These are phyloP conservation scores for Pythium volutum DNA, from an alignment of 352 stramenopile genomes.

Conservation along the genomic window DNA sequence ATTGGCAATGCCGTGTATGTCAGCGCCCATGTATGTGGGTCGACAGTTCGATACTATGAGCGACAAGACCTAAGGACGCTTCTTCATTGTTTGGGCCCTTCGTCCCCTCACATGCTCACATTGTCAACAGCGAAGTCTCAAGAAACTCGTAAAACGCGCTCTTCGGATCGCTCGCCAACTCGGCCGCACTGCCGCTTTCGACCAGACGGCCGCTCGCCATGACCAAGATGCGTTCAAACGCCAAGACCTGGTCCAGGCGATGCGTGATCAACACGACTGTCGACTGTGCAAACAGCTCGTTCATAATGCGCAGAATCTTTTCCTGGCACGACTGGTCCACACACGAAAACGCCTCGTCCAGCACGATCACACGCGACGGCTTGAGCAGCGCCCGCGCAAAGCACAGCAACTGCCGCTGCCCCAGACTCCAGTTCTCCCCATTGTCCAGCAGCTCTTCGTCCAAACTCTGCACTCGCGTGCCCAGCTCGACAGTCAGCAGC, in stretches of 20 bases:
- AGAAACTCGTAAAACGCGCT: conserved; percentile 25
- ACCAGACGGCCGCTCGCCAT: conserved; percentile 7
- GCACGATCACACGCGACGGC: conserved; percentile 26
- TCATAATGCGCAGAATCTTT: conserved; percentile 78
- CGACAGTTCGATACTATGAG: too few species aligned
- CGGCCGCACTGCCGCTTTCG: conserved; percentile 12
- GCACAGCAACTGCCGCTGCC: conserved; percentile 29
- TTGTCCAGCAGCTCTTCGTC: conserved; percentile 40
- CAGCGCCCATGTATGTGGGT: too few species aligned
- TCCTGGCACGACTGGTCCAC: conserved; percentile 65
- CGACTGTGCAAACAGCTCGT: conserved; percentile 22
- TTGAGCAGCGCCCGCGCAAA: conserved; percentile 26
- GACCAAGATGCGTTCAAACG: conserved; percentile 24
- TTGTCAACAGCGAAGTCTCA: conserved; percentile 15
- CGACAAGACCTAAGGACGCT: too few species aligned
- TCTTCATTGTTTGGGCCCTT: too few species aligned
- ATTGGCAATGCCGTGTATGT: too few species aligned
- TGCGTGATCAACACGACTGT: conserved; percentile 24
- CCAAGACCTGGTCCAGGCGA: conserved; percentile 17
- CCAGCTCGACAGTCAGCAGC: conserved; percentile 12
- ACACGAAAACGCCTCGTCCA: conserved; percentile 47
- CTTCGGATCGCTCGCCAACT: neutral
- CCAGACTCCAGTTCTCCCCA: conserved; percentile 38
- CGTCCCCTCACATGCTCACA: neutral
- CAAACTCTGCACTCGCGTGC: conserved; percentile 6